Conservation (phyloP, 495 filamentous ascomycete genomes). For the Daldinia decipiens region DNA sequence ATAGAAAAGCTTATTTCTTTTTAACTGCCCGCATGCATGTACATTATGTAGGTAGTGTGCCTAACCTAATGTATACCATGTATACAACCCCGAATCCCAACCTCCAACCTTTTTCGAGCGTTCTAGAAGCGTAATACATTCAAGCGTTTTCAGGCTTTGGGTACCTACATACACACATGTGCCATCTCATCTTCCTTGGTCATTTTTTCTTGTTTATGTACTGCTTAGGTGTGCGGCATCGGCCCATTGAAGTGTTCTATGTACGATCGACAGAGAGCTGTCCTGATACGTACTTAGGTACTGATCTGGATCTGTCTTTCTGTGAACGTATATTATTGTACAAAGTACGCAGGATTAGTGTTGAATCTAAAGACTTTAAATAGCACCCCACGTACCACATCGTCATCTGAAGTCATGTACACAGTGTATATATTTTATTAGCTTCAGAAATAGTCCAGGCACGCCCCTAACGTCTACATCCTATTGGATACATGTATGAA, state of each 20-base stretch:
- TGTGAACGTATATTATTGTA: background rate
- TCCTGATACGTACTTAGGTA: background rate
- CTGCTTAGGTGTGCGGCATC: background rate
- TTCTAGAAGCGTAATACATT: slow-evolving; percentile 1
- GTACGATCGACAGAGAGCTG: background rate
- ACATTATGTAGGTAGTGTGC: no score
- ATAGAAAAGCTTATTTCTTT: background rate
- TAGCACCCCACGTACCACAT: background rate
- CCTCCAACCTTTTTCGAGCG: background rate
- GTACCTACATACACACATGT: background rate
- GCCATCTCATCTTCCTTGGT: background rate
- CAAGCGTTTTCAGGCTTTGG: background rate
- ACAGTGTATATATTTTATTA: background rate
- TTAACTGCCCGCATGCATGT: background rate
- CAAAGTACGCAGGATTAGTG: no score
- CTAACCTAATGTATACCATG: no score
- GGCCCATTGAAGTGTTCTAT: background rate
- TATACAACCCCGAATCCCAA: background rate
- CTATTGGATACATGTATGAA: background rate
- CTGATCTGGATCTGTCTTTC: background rate
- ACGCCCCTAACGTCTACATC: background rate
- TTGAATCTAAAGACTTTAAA: background rate
- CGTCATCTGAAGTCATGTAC: background rate
- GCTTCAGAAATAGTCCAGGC: background rate
- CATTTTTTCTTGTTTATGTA: background rate